Evolutionary conservation across 352 stramenopile species (phyloP).

Genomic region (Phytophthora lateralis): DNA sequence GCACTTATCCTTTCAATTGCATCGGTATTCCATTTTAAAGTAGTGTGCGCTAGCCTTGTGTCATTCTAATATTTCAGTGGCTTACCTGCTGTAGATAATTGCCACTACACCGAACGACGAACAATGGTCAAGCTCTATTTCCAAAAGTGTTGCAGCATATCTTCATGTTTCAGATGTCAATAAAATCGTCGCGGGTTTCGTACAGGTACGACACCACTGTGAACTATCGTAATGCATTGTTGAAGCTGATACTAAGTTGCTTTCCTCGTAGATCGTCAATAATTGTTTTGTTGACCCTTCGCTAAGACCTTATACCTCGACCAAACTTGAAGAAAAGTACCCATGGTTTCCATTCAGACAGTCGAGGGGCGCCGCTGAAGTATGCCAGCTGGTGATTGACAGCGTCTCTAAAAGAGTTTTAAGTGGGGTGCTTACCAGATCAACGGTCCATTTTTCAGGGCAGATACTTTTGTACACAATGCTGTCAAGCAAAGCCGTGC

Average conservation of each 20-base stretch:
- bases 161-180: slow-evolving; percentile 12
- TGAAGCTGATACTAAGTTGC: background rate
- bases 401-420: slow-evolving; percentile 15
- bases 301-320: background rate
- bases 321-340: slow-evolving; percentile 12
- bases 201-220: slow-evolving; percentile 15
- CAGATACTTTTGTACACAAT: slow-evolving; percentile 18
- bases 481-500: slow-evolving; percentile 14
- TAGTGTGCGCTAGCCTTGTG: background rate
- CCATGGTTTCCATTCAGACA: slow-evolving; percentile 63
- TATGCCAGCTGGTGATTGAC: slow-evolving; percentile 33
- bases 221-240: background rate
- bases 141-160: slow-evolving; percentile 24
- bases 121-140: slow-evolving; percentile 14
- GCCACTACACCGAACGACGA: slow-evolving; percentile 7
- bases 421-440: background rate
- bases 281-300: slow-evolving; percentile 12
- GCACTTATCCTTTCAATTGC: slow-evolving; percentile 34
- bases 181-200: slow-evolving; percentile 13
- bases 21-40: slow-evolving; percentile 18
- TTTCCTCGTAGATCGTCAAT: slow-evolving; percentile 15
- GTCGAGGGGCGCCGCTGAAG: slow-evolving; percentile 7
- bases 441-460: background rate
- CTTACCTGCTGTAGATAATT: slow-evolving; percentile 12
- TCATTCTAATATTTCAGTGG: background rate